Percentiles rank a stretch among this genome's conserved stretches.
These are phyloP conservation scores for Bryoerythrophyllum caledonicum DNA, from an alignment of 225 moss, liverwort and hornwort genomes.

Conservation along the genomic window DNA sequence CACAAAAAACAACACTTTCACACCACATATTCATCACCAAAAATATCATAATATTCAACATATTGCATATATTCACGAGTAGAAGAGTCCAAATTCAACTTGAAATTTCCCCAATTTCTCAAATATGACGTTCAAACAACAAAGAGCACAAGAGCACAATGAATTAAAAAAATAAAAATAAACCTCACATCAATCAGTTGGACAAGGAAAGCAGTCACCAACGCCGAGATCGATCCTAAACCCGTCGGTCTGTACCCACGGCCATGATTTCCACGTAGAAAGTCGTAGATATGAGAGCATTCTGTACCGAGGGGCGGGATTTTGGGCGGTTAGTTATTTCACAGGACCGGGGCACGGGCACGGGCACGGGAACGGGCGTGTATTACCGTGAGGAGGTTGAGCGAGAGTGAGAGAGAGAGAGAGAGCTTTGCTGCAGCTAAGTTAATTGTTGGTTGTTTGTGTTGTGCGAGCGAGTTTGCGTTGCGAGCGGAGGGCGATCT, in stretches of 20 bases:
- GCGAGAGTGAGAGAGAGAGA: too few species aligned
- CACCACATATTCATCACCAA: neutral
- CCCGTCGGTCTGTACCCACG: neutral
- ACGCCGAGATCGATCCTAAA: too few species aligned
- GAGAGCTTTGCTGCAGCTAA: too few species aligned
- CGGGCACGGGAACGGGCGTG: neutral
- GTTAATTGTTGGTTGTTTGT: too few species aligned
- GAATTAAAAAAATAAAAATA: neutral
- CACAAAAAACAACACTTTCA: neutral
- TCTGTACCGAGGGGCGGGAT: slow-evolving; percentile 20
- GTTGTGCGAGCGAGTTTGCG: neutral
- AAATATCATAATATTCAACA: too few species aligned
- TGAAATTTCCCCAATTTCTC: too few species aligned
- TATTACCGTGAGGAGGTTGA: neutral
- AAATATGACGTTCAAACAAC: too few species aligned
- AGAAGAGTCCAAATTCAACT: too few species aligned
- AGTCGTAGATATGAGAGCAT: slow-evolving; percentile 20
- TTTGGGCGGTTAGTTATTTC: slow-evolving; percentile 30
- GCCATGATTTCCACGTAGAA: too few species aligned
- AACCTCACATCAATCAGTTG: too few species aligned
- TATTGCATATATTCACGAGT: too few species aligned
- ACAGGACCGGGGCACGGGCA: neutral
- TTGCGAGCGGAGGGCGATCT: neutral
- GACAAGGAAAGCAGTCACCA: too few species aligned
- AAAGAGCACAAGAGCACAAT: neutral